Evolutionary conservation across 345 rosid genomes (phyloP).

Genomic region (Mercurialis annua): DNA sequence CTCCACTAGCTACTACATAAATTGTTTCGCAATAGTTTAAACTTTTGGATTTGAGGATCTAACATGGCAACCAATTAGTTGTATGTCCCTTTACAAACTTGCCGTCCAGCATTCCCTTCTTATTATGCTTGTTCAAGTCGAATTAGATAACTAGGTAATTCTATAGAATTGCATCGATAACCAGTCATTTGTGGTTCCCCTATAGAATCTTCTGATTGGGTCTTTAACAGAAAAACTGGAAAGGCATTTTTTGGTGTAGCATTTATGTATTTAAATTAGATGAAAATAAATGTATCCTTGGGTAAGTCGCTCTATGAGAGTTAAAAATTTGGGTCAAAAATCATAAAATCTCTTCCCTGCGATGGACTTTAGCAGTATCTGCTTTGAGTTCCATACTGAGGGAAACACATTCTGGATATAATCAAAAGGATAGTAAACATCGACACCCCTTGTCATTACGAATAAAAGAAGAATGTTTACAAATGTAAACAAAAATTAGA

Average conservation of each 20-base stretch:
- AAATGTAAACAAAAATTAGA: constrained; percentile 12
- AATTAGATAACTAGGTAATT: background rate
- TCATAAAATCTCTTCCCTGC: background rate
- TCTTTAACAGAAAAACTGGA: background rate
- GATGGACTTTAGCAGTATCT: background rate
- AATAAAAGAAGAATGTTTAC: background rate
- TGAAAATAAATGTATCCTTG: background rate
- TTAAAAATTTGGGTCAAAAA: background rate
- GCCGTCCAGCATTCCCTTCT: no score
- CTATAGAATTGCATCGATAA: constrained; percentile 1
- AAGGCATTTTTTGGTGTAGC: background rate
- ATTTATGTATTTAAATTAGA: background rate
- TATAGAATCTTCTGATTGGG: background rate
- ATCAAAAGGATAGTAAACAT: background rate
- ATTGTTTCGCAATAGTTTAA: background rate
- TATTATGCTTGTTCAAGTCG: background rate
- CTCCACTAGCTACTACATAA: background rate
- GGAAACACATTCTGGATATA: background rate
- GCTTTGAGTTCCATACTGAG: background rate
- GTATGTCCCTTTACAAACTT: background rate
- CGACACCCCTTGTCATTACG: background rate
- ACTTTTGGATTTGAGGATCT: background rate
- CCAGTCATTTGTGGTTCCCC: background rate
- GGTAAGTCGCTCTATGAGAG: background rate
- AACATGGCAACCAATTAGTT: background rate